phyloP scores from a whole-genome alignment of 305 asterid species.

The Solanum hybrid region DNA sequence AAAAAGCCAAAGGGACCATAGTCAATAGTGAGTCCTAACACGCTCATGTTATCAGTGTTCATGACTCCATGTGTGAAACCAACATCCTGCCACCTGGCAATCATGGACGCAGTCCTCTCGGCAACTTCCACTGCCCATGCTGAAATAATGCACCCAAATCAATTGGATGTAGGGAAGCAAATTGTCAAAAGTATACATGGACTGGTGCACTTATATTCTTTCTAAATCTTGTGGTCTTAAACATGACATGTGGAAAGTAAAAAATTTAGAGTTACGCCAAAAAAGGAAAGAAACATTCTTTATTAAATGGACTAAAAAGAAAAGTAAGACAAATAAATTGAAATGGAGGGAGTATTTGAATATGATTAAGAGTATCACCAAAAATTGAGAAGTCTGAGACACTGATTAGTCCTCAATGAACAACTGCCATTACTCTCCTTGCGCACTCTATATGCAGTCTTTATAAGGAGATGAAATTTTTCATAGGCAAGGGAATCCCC shows the following conservation, averaged over 20 bases:
- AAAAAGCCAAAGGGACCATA: slow-evolving; percentile 94
- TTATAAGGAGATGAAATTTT: neutral
- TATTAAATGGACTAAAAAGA: neutral
- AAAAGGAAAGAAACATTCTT: neutral
- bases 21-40: slow-evolving; percentile 82
- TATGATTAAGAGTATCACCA: neutral
- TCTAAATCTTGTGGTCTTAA: neutral
- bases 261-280: neutral
- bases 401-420: neutral
- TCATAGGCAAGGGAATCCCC: neutral
- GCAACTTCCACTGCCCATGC: slow-evolving; percentile 95
- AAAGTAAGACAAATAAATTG: neutral
- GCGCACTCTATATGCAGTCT: neutral
- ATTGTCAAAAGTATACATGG: neutral
- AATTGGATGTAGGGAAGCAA: neutral
- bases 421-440: neutral
- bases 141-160: slow-evolving; percentile 21
- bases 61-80: slow-evolving; percentile 95
- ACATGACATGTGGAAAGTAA: neutral
- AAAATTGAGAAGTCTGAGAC: neutral
- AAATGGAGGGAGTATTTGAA: neutral
- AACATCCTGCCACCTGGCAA: slow-evolving; percentile 93
- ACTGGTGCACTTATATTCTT: neutral
- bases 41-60: slow-evolving; percentile 93
- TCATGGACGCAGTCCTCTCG: slow-evolving; percentile 75